Base-by-base conservation (phyloP, 495 filamentous ascomycete species). In the Penicillium lividum region DNA sequence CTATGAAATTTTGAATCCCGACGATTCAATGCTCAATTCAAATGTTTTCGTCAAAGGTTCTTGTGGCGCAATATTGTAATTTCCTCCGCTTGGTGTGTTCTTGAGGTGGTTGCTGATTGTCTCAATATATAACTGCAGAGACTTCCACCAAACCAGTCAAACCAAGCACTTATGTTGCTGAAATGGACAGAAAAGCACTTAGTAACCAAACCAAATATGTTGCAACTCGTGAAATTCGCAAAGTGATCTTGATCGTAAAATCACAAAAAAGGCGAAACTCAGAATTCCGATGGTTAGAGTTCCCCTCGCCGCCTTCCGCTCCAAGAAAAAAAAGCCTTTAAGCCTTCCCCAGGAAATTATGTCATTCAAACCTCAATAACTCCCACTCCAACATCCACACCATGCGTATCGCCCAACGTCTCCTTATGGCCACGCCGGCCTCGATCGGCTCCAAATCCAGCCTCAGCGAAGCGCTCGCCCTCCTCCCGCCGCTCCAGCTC, bases 401-500 rank as follows among this genome's bases (percentile, higher is more conserved):
- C 16, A 79, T 80, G 75, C 70, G 67, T 40, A 40, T 65, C 38
- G 59, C 69, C 28, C 58, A 68, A 42, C 73, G 77, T 51, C 68
- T 82, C 33, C 65, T 78, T 7, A 71, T 76, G 68, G 80, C 82
- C 53, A 73, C 73, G 18, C 79, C 77, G 47, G 68, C 78, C 54
- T 66, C 72, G 6, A 70, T 77, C 50, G 76, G 75, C 66, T 78
- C 80, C 27, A 78, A 80, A 31, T 74, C 73, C 50, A 79, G 77
- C 18, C 75, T 86, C 57, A 77, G 70, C 59, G 82, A 88, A 9
- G 79, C 82, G 2, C 77, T 91, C 72, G 91, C 91, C 53, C 83
- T 98, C 30, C 81, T 98, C 45, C 95, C 95, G 4, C 95, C 95
- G 1, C 87, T 98, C 33, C 91, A 87, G 7, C 82, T 98, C 7